Evolutionary conservation across 331 rosid species (phyloP).

Genomic region (Rosa hybrid): DNA sequence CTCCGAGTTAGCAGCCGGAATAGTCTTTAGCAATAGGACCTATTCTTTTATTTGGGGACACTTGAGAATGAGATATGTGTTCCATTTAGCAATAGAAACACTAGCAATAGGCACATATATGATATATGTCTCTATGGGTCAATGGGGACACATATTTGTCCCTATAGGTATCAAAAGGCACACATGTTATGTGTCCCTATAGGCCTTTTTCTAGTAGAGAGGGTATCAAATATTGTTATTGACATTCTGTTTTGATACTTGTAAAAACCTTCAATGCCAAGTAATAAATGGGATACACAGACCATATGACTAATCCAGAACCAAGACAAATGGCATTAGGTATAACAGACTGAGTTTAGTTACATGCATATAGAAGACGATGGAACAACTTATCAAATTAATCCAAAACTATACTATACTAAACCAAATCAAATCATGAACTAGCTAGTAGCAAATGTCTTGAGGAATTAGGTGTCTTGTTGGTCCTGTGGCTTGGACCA

Average conservation of each 20-base stretch:
- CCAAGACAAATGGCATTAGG: background rate
- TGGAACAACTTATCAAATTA: background rate
- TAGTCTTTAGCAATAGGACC: too few species aligned
- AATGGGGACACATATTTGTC: too few species aligned
- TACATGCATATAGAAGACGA: background rate
- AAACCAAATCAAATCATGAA: background rate
- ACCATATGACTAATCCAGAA: background rate
- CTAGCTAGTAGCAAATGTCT: background rate
- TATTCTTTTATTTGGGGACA: too few species aligned
- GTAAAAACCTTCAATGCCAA: background rate
- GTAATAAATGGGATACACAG: background rate
- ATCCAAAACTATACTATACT: background rate
- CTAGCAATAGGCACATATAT: too few species aligned
- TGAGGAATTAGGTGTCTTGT: slow-evolving; percentile 8
- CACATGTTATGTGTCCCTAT: too few species aligned
- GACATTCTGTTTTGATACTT: background rate
- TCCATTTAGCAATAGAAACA: too few species aligned
- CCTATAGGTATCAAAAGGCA: too few species aligned
- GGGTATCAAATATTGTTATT: too few species aligned
- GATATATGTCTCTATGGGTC: too few species aligned
- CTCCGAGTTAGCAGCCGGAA: too few species aligned
- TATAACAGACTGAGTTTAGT: background rate
- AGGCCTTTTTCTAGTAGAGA: too few species aligned
- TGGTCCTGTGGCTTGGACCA: slow-evolving; percentile 32
- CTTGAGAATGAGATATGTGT: too few species aligned